Evolutionary conservation across 1,139 yeast genomes (phyloP).

Genomic region (Yamadazyma triangularis): DNA sequence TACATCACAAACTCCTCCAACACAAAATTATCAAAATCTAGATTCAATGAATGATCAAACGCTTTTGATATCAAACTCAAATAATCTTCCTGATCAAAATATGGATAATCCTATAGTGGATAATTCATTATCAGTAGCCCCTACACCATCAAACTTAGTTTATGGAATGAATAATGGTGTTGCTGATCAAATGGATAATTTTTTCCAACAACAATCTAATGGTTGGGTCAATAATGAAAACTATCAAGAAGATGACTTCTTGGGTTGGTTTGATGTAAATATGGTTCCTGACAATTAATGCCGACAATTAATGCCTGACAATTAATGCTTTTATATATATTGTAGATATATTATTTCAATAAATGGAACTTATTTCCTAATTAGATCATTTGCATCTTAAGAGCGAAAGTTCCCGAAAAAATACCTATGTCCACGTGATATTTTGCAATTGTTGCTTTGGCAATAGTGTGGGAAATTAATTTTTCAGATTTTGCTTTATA

Average conservation of each 20-base stretch:
- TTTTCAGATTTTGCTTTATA: too few species aligned
- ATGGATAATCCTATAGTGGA: constrained; percentile 2
- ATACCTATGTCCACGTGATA: too few species aligned
- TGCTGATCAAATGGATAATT: constrained; percentile 46
- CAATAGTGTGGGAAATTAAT: too few species aligned
- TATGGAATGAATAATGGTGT: constrained; percentile 14
- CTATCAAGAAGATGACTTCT: constrained; percentile 64
- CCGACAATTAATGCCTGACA: constrained; percentile 1
- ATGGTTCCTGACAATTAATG: constrained; percentile 25
- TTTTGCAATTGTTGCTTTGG: too few species aligned
- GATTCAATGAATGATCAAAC: constrained; percentile 13
- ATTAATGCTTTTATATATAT: too few species aligned
- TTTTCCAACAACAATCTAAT: constrained; percentile 76
- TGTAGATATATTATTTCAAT: too few species aligned
- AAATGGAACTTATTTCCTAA: too few species aligned
- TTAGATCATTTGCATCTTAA: too few species aligned
- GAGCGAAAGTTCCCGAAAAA: too few species aligned
- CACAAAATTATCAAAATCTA: constrained; percentile 3
- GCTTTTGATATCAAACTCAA: constrained; percentile 1
- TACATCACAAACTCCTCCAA: background rate
- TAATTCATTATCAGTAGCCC: constrained; percentile 3
- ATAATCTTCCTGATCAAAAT: constrained; percentile 8
- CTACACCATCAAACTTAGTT: constrained; percentile 8
- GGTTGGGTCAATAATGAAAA: constrained; percentile 75
- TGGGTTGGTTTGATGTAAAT: constrained; percentile 90